Evolutionary conservation across 768 basidiomycete genomes (phyloP).

Genomic region (Wakefieldia striispora): DNA sequence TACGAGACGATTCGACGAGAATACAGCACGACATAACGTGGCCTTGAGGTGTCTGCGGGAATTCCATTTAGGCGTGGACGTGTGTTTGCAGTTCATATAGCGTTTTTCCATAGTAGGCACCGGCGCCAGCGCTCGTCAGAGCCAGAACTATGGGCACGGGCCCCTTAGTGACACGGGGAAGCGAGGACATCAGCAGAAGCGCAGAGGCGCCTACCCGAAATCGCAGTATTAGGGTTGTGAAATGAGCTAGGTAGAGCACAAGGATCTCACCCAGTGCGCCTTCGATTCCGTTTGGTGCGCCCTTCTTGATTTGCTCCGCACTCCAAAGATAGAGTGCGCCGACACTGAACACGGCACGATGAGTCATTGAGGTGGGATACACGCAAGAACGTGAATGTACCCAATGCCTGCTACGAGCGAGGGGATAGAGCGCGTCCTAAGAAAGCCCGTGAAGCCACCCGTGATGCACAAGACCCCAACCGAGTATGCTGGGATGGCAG

Average conservation of each 20-base stretch:
- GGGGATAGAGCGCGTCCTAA: conserved; percentile 71
- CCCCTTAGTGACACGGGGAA: conserved; percentile 70
- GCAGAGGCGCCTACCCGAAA: conserved; percentile 64
- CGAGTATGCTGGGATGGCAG: conserved; percentile 76
- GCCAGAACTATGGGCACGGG: conserved; percentile 68
- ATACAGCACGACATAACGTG: conserved; percentile 8
- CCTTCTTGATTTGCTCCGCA: conserved; percentile 71
- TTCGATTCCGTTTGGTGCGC: conserved; percentile 72
- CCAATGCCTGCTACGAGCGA: conserved; percentile 80
- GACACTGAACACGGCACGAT: conserved; percentile 45
- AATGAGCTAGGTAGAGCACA: background rate
- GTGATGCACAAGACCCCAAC: conserved; percentile 77
- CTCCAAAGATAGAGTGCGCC: conserved; percentile 79
- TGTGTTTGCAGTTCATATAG: conserved; percentile 38
- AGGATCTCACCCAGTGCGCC: conserved; percentile 67
- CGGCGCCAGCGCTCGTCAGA: conserved; percentile 56
- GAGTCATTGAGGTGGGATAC: background rate
- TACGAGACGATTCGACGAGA: conserved; percentile 2
- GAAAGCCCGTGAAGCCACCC: conserved; percentile 74
- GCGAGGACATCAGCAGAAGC: conserved; percentile 68
- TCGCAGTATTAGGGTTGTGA: background rate
- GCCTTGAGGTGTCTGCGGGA: background rate
- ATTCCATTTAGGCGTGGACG: conserved; percentile 9
- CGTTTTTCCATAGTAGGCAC: conserved; percentile 66
- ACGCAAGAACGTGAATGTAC: conserved; percentile 38